phyloP scores from a whole-genome alignment of 768 basidiomycete species.

The Xerocomus spinulosus region DNA sequence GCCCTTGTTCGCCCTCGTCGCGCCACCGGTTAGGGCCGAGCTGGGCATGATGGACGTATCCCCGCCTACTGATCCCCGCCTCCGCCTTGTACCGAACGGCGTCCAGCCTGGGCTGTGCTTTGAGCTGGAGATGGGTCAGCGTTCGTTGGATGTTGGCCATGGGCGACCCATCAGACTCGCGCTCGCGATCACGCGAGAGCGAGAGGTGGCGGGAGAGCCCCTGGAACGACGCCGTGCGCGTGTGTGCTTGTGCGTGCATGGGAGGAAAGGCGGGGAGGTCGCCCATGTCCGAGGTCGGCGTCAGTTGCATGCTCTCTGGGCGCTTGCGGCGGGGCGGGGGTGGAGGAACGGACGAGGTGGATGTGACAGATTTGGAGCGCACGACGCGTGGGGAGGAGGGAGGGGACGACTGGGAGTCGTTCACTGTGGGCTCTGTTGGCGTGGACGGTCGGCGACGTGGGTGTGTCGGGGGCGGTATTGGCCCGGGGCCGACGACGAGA shows the following conservation, averaged over 20 bases:
- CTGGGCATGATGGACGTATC: slow-evolving; percentile 45
- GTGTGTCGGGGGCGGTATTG: slow-evolving; percentile 47
- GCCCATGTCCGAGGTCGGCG: slow-evolving; percentile 7
- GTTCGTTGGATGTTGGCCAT: slow-evolving; percentile 43
- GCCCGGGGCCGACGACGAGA: slow-evolving; percentile 22
- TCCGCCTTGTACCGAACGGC: slow-evolving; percentile 68
- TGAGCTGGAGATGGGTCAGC: slow-evolving; percentile 35
- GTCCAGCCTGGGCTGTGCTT: slow-evolving; percentile 51
- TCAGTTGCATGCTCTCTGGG: slow-evolving; percentile 64
- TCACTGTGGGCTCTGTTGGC: slow-evolving; percentile 18
- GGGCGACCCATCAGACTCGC: slow-evolving; percentile 27
- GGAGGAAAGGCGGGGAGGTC: slow-evolving; percentile 14
- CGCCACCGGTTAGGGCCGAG: slow-evolving; percentile 23
- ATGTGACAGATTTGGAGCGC: slow-evolving; percentile 52
- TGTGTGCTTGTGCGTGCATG: slow-evolving; percentile 9
- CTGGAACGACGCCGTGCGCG: slow-evolving; percentile 19
- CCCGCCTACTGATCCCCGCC: slow-evolving; percentile 58
- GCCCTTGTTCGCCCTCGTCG: slow-evolving; percentile 34
- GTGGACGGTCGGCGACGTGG: slow-evolving; percentile 44
- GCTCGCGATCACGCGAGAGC: slow-evolving; percentile 25
- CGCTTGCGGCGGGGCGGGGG: slow-evolving; percentile 49
- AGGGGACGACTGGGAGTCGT: slow-evolving; percentile 24
- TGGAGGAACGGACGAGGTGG: slow-evolving; percentile 34
- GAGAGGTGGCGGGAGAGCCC: slow-evolving; percentile 39
- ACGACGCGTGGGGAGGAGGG: slow-evolving; percentile 37